A percentile compares a stretch with the other conserved stretches of the same genome.
Evolutionary conservation across 192 early-diverging fungal genomes (phyloP).

Genomic region (Diversispora eburnea): DNA sequence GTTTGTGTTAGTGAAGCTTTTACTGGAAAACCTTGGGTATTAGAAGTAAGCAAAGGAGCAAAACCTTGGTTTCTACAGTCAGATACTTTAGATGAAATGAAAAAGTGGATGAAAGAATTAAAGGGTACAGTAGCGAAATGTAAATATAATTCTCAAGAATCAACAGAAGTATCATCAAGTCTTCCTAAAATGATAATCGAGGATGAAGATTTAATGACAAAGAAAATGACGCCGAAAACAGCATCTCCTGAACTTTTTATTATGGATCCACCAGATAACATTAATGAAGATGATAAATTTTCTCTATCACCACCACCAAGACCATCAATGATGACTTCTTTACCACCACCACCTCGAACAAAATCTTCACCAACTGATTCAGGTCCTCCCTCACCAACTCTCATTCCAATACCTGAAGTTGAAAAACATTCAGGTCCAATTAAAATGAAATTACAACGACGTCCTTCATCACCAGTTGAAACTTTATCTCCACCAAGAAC

Average conservation of each 20-base stretch:
- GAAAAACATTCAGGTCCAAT: background rate
- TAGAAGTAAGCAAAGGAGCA: constrained; percentile 36
- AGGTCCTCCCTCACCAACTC: background rate
- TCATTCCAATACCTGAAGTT: background rate
- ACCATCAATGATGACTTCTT: background rate
- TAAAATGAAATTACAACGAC: background rate
- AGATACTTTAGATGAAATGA: constrained; percentile 39
- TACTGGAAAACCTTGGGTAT: constrained; percentile 37
- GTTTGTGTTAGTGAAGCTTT: constrained; percentile 47
- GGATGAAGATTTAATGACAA: background rate
- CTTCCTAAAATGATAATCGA: background rate
- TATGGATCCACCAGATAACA: background rate
- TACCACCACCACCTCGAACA: constrained; percentile 19
- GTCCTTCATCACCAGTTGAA: constrained; percentile 22
- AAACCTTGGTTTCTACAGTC: constrained; percentile 45
- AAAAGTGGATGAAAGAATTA: constrained; percentile 37
- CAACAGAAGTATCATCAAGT: constrained; percentile 24
- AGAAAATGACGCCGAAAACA: constrained; percentile 12
- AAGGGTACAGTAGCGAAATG: constrained; percentile 36
- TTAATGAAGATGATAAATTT: background rate
- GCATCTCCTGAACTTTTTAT: too few relatives aligned
- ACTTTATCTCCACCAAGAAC: constrained; percentile 26
- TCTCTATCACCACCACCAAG: constrained; percentile 29
- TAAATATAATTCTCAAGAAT: constrained; percentile 7
- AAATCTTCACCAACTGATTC: background rate